These are phyloP conservation scores for Boletales sp. DNA, from an alignment of 768 basidiomycete genomes.

Conservation along the genomic window DNA sequence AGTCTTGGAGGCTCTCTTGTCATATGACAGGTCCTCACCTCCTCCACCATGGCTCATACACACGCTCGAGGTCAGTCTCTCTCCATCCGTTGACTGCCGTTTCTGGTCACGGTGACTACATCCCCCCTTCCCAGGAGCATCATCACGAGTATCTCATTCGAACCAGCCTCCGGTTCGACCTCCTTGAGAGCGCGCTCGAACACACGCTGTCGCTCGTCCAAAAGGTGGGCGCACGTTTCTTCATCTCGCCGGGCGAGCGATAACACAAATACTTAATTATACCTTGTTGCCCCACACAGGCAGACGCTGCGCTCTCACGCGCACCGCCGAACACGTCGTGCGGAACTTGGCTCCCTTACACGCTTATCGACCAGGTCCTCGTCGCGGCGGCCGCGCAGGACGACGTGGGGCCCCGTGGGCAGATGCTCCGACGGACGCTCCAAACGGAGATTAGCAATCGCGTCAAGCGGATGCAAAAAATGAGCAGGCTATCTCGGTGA, in stretches of 20 bases:
- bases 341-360: conserved; percentile 78
- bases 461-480: conserved; percentile 66
- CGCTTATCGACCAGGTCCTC: conserved; percentile 79
- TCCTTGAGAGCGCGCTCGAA: conserved; percentile 72
- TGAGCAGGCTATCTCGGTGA: conserved; percentile 40
- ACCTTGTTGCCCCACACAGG: conserved; percentile 32
- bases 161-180: conserved; percentile 72
- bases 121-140: conserved; percentile 39
- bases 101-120: not conserved
- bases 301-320: conserved; percentile 50
- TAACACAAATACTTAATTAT: too few relatives aligned
- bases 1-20: conserved; percentile 72
- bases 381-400: conserved; percentile 55
- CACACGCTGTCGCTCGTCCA: conserved; percentile 68
- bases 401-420: conserved; percentile 42
- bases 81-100: not conserved
- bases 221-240: conserved; percentile 48
- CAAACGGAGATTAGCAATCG: conserved; percentile 59
- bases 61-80: conserved; percentile 57
- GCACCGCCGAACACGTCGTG: conserved; percentile 52
- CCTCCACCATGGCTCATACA: conserved; percentile 85
- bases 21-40: conserved; percentile 51
- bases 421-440: conserved; percentile 44
- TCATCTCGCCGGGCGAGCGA: too few relatives aligned
- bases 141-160: conserved; percentile 85